Conservation (phyloP, 2,329 filamentous ascomycete species). For the Alternaria novae-zelandiae region DNA sequence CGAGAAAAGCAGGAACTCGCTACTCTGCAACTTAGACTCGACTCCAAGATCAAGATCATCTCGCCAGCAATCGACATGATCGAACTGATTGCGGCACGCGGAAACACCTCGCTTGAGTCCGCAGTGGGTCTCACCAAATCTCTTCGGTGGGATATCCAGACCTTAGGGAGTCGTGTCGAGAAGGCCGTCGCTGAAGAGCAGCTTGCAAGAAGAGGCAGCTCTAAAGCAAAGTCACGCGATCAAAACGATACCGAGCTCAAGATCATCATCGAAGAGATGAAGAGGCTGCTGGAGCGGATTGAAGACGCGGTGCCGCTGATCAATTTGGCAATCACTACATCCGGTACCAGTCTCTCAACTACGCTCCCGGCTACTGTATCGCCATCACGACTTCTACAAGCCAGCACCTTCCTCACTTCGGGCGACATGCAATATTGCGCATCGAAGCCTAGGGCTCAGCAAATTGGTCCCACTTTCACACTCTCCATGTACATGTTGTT, state of each 20-base stretch:
- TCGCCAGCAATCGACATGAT: constrained; percentile 92
- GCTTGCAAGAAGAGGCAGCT: constrained; percentile 52
- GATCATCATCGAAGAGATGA: constrained; percentile 76
- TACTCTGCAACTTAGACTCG: constrained; percentile 73
- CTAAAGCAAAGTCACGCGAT: constrained; percentile 58
- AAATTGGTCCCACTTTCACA: constrained; percentile 86
- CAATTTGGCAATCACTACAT: constrained; percentile 92
- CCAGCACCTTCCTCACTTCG: constrained; percentile 86
- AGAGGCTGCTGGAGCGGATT: constrained; percentile 75
- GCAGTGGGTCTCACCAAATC: constrained; percentile 83
- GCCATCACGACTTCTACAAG: constrained; percentile 87
- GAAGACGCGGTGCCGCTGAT: constrained; percentile 91
- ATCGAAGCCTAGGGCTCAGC: constrained; percentile 67
- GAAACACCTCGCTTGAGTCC: constrained; percentile 83
- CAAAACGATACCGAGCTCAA: constrained; percentile 70
- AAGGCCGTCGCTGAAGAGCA: constrained; percentile 71
- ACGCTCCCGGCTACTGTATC: constrained; percentile 83
- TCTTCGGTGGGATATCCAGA: constrained; percentile 81
- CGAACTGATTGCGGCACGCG: constrained; percentile 80
- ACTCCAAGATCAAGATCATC: constrained; percentile 90
- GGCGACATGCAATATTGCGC: constrained; percentile 83
- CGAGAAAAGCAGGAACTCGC: constrained; percentile 74
- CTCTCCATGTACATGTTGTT: constrained; percentile 97
- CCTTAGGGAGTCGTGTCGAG: constrained; percentile 76
- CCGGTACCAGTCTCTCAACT: constrained; percentile 84